Evolutionary conservation across 2,329 filamentous ascomycete genomes (phyloP).

Genomic region (Colletotrichum sidae): DNA sequence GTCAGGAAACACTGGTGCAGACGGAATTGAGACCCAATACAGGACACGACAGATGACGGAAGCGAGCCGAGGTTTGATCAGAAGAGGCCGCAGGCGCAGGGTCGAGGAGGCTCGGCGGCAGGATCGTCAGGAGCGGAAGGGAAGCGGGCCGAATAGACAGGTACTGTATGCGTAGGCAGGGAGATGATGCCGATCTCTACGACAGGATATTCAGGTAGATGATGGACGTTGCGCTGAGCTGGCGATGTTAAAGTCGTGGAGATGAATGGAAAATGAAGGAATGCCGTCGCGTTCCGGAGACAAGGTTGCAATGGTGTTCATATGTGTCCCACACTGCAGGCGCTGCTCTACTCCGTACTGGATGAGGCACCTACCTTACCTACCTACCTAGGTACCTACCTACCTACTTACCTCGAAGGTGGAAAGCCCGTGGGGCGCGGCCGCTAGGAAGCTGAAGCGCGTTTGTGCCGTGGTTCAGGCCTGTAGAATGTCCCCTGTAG

Average conservation of each 20-base stretch:
- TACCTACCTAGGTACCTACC: too few species aligned
- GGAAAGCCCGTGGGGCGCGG: conserved; percentile 34
- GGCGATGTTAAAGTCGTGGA: conserved; percentile 25
- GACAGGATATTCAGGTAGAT: conserved; percentile 1
- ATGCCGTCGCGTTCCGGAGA: conserved; percentile 36
- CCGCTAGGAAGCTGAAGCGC: conserved; percentile 18
- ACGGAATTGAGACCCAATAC: conserved; percentile 24
- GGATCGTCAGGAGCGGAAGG: conserved; percentile 17
- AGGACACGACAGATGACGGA: conserved; percentile 9
- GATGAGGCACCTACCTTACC: too few species aligned
- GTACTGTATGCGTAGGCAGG: not conserved
- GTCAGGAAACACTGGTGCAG: not conserved
- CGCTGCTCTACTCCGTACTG: too few species aligned
- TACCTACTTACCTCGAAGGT: conserved; percentile 3
- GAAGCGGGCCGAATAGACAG: conserved; percentile 2
- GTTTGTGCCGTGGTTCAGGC: conserved; percentile 25
- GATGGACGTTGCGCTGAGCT: conserved; percentile 14
- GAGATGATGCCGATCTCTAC: conserved; percentile 13
- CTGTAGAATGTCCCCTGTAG: conserved; percentile 14
- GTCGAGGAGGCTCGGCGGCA: conserved; percentile 23
- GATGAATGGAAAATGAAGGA: conserved; percentile 35
- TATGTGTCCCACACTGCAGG: conserved; percentile 33
- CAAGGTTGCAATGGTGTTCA: conserved; percentile 38
- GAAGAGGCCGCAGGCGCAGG: conserved; percentile 24
- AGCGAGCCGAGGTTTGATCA: conserved; percentile 35